These are phyloP conservation scores for Bombardia bombarda DNA, from an alignment of 495 filamentous ascomycete genomes.

Conservation along the genomic window DNA sequence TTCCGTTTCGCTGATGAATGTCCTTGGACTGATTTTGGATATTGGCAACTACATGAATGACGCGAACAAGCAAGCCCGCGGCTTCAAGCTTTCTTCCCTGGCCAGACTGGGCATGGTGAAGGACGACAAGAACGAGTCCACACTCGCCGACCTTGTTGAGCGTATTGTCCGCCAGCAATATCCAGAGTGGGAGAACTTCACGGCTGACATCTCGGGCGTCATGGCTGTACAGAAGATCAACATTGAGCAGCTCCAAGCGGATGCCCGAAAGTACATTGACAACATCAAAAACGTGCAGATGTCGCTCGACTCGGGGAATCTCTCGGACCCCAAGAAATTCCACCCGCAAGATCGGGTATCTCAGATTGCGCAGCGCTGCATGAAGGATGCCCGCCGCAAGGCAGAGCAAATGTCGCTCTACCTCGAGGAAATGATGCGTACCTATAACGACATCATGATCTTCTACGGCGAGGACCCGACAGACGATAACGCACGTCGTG, in stretches of 20 bases:
- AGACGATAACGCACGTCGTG: conserved; percentile 89
- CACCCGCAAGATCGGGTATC: conserved; percentile 93
- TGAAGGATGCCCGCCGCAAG: conserved; percentile 95
- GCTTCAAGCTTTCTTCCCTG: conserved; percentile 96
- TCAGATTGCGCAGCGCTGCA: conserved; percentile 81
- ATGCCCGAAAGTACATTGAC: conserved; percentile 91
- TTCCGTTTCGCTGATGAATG: conserved; percentile 88
- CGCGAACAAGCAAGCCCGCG: conserved; percentile 92
- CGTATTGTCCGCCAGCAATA: conserved; percentile 94
- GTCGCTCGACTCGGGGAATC: conserved; percentile 86
- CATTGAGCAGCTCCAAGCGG: conserved; percentile 79
- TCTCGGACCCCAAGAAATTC: conserved; percentile 95
- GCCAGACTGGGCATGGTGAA: conserved; percentile 94
- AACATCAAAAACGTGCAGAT: conserved; percentile 90
- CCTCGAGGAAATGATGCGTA: conserved; percentile 82
- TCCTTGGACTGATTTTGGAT: conserved; percentile 90
- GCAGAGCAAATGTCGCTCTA: conserved; percentile 94
- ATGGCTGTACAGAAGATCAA: conserved; percentile 84
- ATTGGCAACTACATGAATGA: conserved; percentile 99
- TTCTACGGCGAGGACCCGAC: conserved; percentile 93
- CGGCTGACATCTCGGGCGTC: conserved; percentile 77
- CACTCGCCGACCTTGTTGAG: conserved; percentile 94
- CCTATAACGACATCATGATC: conserved; percentile 91
- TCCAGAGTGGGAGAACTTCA: conserved; percentile 87
- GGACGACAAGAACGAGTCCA: conserved; percentile 96